Evolutionary conservation across 2,329 filamentous ascomycete genomes (phyloP), one percentile per base, ranked within the genome.

Genomic region (Clathrospora elynae): DNA sequence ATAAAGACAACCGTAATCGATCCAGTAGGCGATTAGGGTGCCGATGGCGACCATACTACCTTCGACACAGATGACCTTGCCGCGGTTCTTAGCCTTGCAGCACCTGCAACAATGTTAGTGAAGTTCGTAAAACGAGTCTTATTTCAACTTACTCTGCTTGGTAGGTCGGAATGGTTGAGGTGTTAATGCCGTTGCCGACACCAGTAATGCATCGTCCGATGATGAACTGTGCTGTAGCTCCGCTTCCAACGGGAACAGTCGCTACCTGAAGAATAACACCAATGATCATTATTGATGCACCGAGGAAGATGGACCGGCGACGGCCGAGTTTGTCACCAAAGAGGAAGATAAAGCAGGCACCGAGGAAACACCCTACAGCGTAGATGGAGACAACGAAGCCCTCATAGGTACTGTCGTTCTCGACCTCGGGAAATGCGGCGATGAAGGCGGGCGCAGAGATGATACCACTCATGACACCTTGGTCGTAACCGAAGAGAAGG

Each of bases 21-120:
- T 75, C 74, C 75, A 78, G 64, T 78, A 78, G 10, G 75, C 74
- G 32, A 78, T 75, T 16, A 73, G 61, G 29, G 73, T 76, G 35
- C 76, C 75, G 35, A 77, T 74, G 22, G 75, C 74, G 39, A 78
- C 74, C 35, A 71, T 71, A 60, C 75, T 76, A 57, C 73, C 77
- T 57, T 75, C 79, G 35, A 82, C 78, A 64, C 80, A 81, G 51
- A 83, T 82, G 41, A 83, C 68, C 35, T 81, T 75, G 51, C 81
- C 81, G 53, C 81, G 75, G 62, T 82, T 82, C 62, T 76, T 77
- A 0, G 79, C 76, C 40, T 71, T 71, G 10, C 74, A 75, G 57
- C 74, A 61, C 23, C 54, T 53, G 10, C 4, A 16, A 13, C 11
- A 4, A 3, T 4, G 28, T 51, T 18, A 53, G 46, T 33, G 32